phyloP scores from a whole-genome alignment of 129 eudicot species.

The Saposhnikovia divaricata region DNA sequence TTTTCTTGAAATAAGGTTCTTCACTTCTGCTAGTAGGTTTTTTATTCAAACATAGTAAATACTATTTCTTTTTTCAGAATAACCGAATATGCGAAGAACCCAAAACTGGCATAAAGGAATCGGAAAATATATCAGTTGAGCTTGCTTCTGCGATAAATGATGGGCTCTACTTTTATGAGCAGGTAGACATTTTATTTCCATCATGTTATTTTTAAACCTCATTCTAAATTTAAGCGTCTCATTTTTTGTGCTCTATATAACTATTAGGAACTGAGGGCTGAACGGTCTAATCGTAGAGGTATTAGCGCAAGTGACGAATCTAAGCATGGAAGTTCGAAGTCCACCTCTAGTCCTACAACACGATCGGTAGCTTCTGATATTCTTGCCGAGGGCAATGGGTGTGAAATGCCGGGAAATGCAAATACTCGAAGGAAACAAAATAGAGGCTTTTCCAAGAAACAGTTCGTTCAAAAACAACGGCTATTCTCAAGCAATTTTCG shows the following conservation, averaged over 20 bases:
- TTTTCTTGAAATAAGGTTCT: background rate
- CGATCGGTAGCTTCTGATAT: slow-evolving; percentile 21
- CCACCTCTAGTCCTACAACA: slow-evolving; percentile 26
- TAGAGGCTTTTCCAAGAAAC: slow-evolving; percentile 51
- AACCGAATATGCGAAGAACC: slow-evolving; percentile 33
- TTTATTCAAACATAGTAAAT: background rate
- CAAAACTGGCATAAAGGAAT: slow-evolving; percentile 30
- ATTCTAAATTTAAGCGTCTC: background rate
- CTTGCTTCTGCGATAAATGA: slow-evolving; percentile 91
- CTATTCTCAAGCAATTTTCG: slow-evolving; percentile 46
- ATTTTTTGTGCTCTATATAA: background rate
- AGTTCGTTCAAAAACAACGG: slow-evolving; percentile 46
- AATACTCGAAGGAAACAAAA: slow-evolving; percentile 59
- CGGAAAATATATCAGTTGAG: slow-evolving; percentile 53
- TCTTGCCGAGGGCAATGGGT: slow-evolving; percentile 21
- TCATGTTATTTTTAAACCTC: background rate
- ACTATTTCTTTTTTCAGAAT: slow-evolving; percentile 32
- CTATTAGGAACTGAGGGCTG: slow-evolving; percentile 63
- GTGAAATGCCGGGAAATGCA: slow-evolving; percentile 43
- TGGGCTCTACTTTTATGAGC: slow-evolving; percentile 87
- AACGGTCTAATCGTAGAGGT: slow-evolving; percentile 42
- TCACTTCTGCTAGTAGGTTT: background rate
- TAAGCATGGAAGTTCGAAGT: slow-evolving; percentile 42
- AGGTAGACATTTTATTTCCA: slow-evolving; percentile 37
- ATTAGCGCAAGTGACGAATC: slow-evolving; percentile 31